These are phyloP conservation scores for Ganoderma multipileum DNA, from an alignment of 1,284 basidiomycete genomes.

Conservation along the genomic window DNA sequence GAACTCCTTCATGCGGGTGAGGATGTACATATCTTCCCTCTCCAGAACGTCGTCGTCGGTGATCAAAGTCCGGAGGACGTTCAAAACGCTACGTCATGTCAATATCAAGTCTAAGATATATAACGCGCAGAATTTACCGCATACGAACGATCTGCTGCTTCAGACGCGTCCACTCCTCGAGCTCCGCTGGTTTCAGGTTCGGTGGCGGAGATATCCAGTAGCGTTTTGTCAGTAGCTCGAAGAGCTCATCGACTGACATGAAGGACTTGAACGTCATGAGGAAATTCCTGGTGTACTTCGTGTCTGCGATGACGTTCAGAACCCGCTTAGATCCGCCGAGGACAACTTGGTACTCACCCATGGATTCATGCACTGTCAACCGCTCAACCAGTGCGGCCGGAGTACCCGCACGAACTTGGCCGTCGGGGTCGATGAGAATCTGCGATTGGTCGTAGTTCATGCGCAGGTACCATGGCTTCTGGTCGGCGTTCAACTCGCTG, in stretches of 20 bases:
- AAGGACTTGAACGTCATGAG: slow-evolving; percentile 98
- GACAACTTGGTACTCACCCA: slow-evolving; percentile 54
- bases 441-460: slow-evolving; percentile 83
- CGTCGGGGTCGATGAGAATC: slow-evolving; percentile 86
- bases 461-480: slow-evolving; percentile 87
- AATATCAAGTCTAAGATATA: neutral
- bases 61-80: slow-evolving; percentile 84
- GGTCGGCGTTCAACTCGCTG: slow-evolving; percentile 58
- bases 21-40: slow-evolving; percentile 80
- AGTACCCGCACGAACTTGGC: slow-evolving; percentile 87
- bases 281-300: slow-evolving; percentile 90
- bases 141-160: slow-evolving; percentile 92
- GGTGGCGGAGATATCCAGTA: slow-evolving; percentile 85
- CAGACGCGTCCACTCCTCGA: slow-evolving; percentile 84
- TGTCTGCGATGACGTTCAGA: slow-evolving; percentile 53
- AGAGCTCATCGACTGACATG: slow-evolving; percentile 84
- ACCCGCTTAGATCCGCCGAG: neutral
- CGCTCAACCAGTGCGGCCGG: slow-evolving; percentile 87
- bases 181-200: slow-evolving; percentile 70
- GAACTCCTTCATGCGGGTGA: slow-evolving; percentile 85
- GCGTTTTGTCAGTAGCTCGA: slow-evolving; percentile 86
- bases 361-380: slow-evolving; percentile 88
- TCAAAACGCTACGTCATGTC: slow-evolving; percentile 68
- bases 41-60: slow-evolving; percentile 83
- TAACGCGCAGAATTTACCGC: slow-evolving; percentile 60